Evolutionary conservation across 257 asterid species (phyloP), one percentile per base, ranked within the genome.

Genomic region (Nyctanthes arbortristis): DNA sequence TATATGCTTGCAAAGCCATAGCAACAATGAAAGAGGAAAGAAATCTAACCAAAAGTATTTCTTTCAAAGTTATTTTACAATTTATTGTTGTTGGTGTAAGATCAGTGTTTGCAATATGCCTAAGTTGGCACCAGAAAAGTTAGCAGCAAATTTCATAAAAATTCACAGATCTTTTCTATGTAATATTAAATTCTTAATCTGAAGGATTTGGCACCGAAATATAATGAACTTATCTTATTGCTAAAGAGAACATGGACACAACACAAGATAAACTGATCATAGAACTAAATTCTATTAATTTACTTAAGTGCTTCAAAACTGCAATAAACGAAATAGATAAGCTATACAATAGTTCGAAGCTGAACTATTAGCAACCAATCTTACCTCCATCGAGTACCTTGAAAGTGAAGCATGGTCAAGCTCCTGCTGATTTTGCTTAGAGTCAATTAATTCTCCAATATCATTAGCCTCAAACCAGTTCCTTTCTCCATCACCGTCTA

Each of bases 391-490:
- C 61, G 94, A 81, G 77, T 81, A 85, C 73, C 88, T 84, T 36
- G 78, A 69, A 65, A 81, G 59, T 80, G 35, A 64, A 68, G 82
- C 66, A 68, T 75, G 77, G 27, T 87, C 96, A 61, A 70, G 75
- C 65, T 87, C 96, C 73, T 59, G 90, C 75, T 80, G 84, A 65
- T 75, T 84, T 76, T 68, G 67, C 60, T 90, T 77, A 72, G 82
- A 79, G 73, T 87, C 96, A 75, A 91, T 89, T 75, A 91, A 57
- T 72, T 89, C 96, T 73, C 92, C 94, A 75, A 68, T 83, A 64
- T 80, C 84, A 57, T 77, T 71, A 43, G 81, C 70, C 73, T 80
- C 95, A 68, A 71, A 78, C 76, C 81, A 83, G 82, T 80, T 78
- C 63, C 80, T 77, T 66, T 75, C 92, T 64, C 80, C 86, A 52